A percentile compares a stretch with the other conserved stretches of the same genome.
phyloP scores from a whole-genome alignment of 192 early-diverging fungal species.

The Backusella sp. region DNA sequence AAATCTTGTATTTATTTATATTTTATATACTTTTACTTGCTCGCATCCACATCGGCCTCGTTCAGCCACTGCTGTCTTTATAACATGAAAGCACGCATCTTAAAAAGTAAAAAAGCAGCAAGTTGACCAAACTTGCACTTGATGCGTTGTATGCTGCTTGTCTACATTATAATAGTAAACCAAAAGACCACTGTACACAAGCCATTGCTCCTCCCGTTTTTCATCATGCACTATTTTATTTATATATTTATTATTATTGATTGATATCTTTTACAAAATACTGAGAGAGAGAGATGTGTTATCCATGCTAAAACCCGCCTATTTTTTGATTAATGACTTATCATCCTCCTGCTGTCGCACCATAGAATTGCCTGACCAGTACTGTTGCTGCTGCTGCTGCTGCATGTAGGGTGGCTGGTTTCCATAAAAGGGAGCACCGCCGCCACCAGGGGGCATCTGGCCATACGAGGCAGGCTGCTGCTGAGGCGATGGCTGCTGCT shows the following conservation, averaged over 20 bases:
- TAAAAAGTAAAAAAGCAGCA: too few species aligned
- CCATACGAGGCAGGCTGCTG: constrained; percentile 8
- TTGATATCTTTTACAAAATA: neutral
- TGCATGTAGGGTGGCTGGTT: neutral
- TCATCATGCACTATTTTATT: too few species aligned
- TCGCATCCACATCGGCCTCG: too few species aligned
- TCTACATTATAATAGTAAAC: too few species aligned
- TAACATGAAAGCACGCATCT: too few species aligned
- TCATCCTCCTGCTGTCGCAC: neutral
- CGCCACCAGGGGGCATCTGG: neutral
- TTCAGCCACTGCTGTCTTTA: too few species aligned
- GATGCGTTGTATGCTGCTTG: too few species aligned
- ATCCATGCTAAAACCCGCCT: neutral
- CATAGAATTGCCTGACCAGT: neutral
- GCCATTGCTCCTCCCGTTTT: too few species aligned
- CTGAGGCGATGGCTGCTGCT: neutral
- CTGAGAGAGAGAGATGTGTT: neutral
- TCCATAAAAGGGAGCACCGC: constrained; percentile 2
- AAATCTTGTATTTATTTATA: too few species aligned
- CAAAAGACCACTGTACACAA: too few species aligned
- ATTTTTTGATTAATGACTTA: neutral
- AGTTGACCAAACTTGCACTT: too few species aligned
- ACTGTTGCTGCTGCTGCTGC: neutral
- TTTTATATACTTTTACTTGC: too few species aligned
- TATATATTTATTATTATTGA: neutral